phyloP scores from a whole-genome alignment of 1,284 basidiomycete species.

The Laetiporus sulphureus region DNA sequence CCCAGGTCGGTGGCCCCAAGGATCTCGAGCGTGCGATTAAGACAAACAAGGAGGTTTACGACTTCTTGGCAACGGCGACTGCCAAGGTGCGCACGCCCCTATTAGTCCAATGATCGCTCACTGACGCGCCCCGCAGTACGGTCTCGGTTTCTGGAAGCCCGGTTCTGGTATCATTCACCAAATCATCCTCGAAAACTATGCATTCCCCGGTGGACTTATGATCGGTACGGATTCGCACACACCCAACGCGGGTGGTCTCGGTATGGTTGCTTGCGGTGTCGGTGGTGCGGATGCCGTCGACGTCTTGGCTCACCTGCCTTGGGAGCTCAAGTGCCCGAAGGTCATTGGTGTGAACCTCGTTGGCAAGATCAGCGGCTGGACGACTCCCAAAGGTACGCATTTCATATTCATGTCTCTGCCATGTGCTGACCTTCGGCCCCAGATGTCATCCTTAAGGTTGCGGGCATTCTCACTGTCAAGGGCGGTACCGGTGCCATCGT shows the following conservation, averaged over 20 bases:
- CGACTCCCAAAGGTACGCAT: conserved; percentile 96
- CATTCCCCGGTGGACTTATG: conserved; percentile 98
- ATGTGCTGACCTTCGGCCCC: conserved; percentile 88
- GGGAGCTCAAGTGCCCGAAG: conserved; percentile 99
- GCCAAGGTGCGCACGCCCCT: conserved; percentile 58
- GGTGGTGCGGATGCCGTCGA: conserved; percentile 99
- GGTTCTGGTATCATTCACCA: conserved; percentile 98
- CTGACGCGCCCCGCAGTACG: conserved; percentile 52
- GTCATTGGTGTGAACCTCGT: conserved; percentile 97
- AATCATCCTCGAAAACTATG: conserved; percentile 98
- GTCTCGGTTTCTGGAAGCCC: conserved; percentile 99
- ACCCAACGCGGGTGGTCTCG: conserved; percentile 97
- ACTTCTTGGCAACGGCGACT: conserved; percentile 96
- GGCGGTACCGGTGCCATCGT: conserved; percentile 97
- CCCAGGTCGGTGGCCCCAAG: conserved; percentile 88
- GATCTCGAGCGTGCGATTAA: conserved; percentile 91
- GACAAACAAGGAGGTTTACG: conserved; percentile 99
- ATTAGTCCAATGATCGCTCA: background rate
- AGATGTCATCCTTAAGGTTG: conserved; percentile 97
- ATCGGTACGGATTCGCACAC: conserved; percentile 99
- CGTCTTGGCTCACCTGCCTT: conserved; percentile 95
- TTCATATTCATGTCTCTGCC: too few species aligned
- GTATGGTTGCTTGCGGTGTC: conserved; percentile 98
- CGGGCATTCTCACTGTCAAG: conserved; percentile 96
- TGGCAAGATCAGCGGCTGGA: conserved; percentile 95